Evolutionary conservation across 2,329 filamentous ascomycete genomes (phyloP).

Genomic region (Neonectria neomacrospora): DNA sequence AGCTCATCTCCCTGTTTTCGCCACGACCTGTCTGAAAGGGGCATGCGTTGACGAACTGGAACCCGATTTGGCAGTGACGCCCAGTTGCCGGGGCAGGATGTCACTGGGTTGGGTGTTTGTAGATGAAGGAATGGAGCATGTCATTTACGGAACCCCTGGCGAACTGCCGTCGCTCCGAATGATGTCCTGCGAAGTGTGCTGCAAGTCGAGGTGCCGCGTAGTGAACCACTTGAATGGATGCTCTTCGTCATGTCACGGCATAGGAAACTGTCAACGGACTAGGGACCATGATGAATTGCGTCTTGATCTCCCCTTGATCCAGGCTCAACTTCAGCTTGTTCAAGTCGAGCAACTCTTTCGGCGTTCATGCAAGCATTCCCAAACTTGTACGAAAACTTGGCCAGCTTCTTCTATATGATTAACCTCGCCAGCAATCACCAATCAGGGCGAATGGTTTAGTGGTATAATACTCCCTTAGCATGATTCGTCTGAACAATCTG

Average conservation of each 20-base stretch:
- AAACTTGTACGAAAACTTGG: no score
- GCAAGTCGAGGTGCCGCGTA: neutral
- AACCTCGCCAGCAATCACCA: neutral
- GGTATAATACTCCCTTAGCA: conserved; percentile 13
- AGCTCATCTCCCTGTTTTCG: neutral
- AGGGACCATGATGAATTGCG: no score
- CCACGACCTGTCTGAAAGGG: neutral
- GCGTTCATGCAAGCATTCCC: no score
- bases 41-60: neutral
- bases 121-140: neutral
- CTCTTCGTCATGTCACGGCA: neutral
- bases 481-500: conserved; percentile 7
- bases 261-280: neutral
- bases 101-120: neutral
- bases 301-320: neutral
- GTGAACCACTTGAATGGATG: neutral
- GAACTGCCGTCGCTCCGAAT: neutral
- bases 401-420: neutral
- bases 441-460: conserved; percentile 12
- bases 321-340: neutral
- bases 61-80: neutral
- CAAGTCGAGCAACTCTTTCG: neutral
- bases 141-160: neutral
- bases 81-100: neutral
- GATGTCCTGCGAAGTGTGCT: neutral